Evolutionary conservation across 805 yeast species (phyloP).

Genomic region (Sungouiella thailandica): DNA sequence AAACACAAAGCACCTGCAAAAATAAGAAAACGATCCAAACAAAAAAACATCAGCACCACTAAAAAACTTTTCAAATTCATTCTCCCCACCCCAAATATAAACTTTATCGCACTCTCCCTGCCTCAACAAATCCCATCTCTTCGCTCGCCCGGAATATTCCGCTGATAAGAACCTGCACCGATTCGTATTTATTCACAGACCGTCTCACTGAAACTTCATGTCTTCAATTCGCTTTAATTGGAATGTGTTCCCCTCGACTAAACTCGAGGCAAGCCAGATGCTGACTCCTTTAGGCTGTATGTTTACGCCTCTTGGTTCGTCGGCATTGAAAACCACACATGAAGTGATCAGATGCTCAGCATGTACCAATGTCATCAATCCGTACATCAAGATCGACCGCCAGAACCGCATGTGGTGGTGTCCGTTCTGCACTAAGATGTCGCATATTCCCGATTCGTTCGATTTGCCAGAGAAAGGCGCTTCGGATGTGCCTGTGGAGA

Average conservation of each 20-base stretch:
- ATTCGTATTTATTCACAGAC: too few relatives aligned
- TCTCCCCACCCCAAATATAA: too few relatives aligned
- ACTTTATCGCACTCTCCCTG: too few relatives aligned
- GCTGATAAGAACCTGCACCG: too few relatives aligned
- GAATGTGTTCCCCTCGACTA: slow-evolving; percentile 47
- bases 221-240: slow-evolving; percentile 54
- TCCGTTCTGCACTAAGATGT: slow-evolving; percentile 27
- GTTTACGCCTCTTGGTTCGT: slow-evolving; percentile 21
- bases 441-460: slow-evolving; percentile 18
- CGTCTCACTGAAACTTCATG: too few relatives aligned
- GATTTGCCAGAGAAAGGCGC: slow-evolving; percentile 8
- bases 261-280: slow-evolving; percentile 28
- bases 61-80: too few relatives aligned
- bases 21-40: too few relatives aligned
- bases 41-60: too few relatives aligned
- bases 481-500: slow-evolving; percentile 24
- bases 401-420: slow-evolving; percentile 35
- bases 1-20: too few relatives aligned
- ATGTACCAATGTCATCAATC: slow-evolving; percentile 27
- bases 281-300: slow-evolving; percentile 36
- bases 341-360: slow-evolving; percentile 21
- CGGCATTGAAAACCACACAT: neutral
- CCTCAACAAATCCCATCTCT: too few relatives aligned
- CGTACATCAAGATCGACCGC: slow-evolving; percentile 25
- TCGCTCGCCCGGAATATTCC: too few relatives aligned